A percentile compares a stretch with the other conserved stretches of the same genome.
phyloP scores from a whole-genome alignment of 2,329 filamentous ascomycete species.

The Ceratocystis eucalypticola region DNA sequence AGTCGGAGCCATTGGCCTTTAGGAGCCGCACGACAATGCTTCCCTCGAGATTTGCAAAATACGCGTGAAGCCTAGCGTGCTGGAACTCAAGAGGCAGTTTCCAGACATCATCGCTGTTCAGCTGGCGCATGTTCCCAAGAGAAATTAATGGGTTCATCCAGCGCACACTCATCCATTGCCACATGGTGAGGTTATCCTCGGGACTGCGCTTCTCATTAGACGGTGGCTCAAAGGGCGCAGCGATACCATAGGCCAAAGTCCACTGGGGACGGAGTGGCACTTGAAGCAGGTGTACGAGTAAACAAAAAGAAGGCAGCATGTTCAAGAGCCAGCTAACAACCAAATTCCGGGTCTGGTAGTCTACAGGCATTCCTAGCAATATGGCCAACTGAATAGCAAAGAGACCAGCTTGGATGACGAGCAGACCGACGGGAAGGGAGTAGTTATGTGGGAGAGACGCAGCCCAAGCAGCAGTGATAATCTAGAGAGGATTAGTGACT shows the following conservation, averaged over 20 bases:
- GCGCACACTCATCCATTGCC: conserved; percentile 72
- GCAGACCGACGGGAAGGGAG: conserved; percentile 20
- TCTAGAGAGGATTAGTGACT: background rate
- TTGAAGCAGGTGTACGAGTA: conserved; percentile 41
- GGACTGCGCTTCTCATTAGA: conserved; percentile 45
- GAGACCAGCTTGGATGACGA: conserved; percentile 26
- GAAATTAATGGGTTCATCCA: conserved; percentile 68
- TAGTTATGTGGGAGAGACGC: background rate
- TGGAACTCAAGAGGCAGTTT: conserved; percentile 67
- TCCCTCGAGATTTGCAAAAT: conserved; percentile 59
- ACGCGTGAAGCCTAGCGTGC: conserved; percentile 57
- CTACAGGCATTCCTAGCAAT: conserved; percentile 22
- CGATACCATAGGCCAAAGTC: conserved; percentile 43
- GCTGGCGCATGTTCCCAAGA: conserved; percentile 47
- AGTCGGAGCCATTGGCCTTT: conserved; percentile 64
- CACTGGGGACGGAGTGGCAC: conserved; percentile 57
- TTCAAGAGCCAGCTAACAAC: conserved; percentile 24
- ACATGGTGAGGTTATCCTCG: conserved; percentile 66
- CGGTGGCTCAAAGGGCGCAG: conserved; percentile 32
- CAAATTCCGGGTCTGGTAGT: conserved; percentile 20
- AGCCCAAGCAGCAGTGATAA: conserved; percentile 4
- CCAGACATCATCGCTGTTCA: conserved; percentile 75
- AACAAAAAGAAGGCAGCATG: conserved; percentile 32
- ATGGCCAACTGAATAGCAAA: conserved; percentile 24
- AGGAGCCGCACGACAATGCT: conserved; percentile 58